Base-by-base conservation (phyloP, 768 basidiomycete species). In the Amanita molliuscula region DNA sequence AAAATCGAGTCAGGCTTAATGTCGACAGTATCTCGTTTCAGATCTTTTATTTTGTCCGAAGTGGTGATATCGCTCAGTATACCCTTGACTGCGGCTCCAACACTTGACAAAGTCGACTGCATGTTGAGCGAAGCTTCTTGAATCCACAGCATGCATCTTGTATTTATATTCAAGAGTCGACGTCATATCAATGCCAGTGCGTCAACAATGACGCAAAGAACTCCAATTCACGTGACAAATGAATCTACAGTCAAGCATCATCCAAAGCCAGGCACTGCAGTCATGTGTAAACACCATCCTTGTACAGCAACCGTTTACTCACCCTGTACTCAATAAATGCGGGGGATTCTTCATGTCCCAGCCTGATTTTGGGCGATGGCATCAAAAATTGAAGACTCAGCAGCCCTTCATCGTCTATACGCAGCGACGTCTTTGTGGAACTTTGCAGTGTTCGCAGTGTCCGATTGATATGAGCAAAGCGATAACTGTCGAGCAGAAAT, bases 251-350 rank as follows among this genome's bases (percentile, higher is more conserved):
- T 34, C 25, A 44, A 28, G 21, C 8, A 1, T 50, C 49, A 16
- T 50, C 49, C 33, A 50, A 25, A 25, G 49, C 41, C 15, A 50
- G 49, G 34, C 49, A 50, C 49, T 50, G n/a, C 38, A 21, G 29
- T 36, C 21, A 29, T 36, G 21, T 23, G 16, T 50, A 43, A 3
- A 3, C 13, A 16, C 20, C 2, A 3, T 28, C 15, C 9, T 5
- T 40, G 26, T 20, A 11, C 38, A 18, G 29, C 11, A 11, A 21
- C 20, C 20, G 2, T 9, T 21, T 34, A 71, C 85, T 61, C 57
- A 94, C 93, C 65, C 85, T 75, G 61, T 93, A 94, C 58, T 95
- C 92, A 45, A 95, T 82, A 57, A 92, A 93, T 0, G 81, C 88
- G 47, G 81, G 72, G 15, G 66, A 57, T 18, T 62, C 66, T 18